phyloP scores from a whole-genome alignment of 2,329 filamentous ascomycete genomes.

The Bipolaris bicolor region DNA sequence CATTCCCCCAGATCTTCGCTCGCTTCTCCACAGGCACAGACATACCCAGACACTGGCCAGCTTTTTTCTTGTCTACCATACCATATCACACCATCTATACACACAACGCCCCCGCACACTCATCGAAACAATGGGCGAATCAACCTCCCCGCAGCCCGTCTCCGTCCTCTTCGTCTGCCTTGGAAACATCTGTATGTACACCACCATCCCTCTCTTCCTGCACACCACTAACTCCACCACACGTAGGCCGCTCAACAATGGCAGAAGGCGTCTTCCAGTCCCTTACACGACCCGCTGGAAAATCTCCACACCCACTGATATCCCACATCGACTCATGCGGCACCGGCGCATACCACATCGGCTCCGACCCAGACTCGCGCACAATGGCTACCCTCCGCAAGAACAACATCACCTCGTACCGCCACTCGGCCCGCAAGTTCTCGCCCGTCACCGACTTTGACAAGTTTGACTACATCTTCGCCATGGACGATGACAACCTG shows the following conservation, averaged over 20 bases:
- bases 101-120: neutral
- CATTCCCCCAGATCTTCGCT: constrained; percentile 6
- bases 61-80: neutral
- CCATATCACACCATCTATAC: neutral
- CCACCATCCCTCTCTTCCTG: neutral
- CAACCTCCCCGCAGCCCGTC: constrained; percentile 48
- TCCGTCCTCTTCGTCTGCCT: constrained; percentile 93
- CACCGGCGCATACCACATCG: constrained; percentile 85
- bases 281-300: constrained; percentile 64
- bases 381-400: constrained; percentile 78
- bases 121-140: constrained; percentile 9
- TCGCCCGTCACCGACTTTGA: constrained; percentile 72
- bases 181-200: constrained; percentile 81
- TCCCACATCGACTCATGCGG: constrained; percentile 83
- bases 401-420: constrained; percentile 78
- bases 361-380: constrained; percentile 77
- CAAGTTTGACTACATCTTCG: constrained; percentile 89
- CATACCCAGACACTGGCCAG: neutral
- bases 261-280: constrained; percentile 90
- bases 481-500: constrained; percentile 89
- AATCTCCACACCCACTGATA: constrained; percentile 59
- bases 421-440: constrained; percentile 78
- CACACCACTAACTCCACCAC: neutral
- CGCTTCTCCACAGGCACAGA: neutral
- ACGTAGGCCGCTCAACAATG: constrained; percentile 78